phyloP scores from a whole-genome alignment of 1,284 basidiomycete genomes.

The Trichosporon inkin region DNA sequence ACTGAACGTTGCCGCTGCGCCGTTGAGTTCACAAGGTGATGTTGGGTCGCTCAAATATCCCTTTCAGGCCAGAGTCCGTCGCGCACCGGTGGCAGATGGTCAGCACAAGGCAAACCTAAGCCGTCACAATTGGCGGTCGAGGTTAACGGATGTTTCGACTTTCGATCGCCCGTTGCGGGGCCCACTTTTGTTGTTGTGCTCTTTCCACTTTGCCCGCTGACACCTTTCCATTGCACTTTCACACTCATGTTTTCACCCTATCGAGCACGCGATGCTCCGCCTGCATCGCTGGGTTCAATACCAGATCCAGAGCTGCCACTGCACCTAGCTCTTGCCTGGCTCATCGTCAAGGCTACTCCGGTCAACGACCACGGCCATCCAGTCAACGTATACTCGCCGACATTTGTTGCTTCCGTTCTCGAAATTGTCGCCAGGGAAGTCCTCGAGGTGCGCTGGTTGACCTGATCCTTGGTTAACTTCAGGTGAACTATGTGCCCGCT shows the following conservation, averaged over 20 bases:
- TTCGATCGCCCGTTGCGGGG: background rate
- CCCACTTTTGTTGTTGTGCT: background rate
- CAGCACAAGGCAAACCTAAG: no score
- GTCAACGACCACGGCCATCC: constrained; percentile 23
- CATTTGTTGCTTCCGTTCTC: constrained; percentile 34
- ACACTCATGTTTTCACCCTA: background rate
- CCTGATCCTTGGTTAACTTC: background rate
- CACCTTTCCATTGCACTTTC: background rate
- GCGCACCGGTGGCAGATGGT: no score
- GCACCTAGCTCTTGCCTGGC: constrained; percentile 36
- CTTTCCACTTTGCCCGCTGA: background rate
- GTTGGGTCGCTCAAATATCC: no score
- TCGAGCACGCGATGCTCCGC: background rate
- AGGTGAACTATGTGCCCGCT: constrained; percentile 32
- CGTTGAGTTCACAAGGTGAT: no score
- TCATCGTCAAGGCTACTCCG: constrained; percentile 27
- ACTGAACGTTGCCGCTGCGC: no score
- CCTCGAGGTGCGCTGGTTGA: constrained; percentile 32
- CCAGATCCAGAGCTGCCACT: constrained; percentile 27
- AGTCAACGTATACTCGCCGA: constrained; percentile 27
- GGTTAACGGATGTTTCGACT: background rate
- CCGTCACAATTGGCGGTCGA: no score
- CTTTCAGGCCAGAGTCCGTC: no score
- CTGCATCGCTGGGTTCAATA: background rate
- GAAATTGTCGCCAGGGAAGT: constrained; percentile 36